Evolutionary conservation across 2,329 filamentous ascomycete genomes (phyloP).

Genomic region (Talaromyces atroroseus): DNA sequence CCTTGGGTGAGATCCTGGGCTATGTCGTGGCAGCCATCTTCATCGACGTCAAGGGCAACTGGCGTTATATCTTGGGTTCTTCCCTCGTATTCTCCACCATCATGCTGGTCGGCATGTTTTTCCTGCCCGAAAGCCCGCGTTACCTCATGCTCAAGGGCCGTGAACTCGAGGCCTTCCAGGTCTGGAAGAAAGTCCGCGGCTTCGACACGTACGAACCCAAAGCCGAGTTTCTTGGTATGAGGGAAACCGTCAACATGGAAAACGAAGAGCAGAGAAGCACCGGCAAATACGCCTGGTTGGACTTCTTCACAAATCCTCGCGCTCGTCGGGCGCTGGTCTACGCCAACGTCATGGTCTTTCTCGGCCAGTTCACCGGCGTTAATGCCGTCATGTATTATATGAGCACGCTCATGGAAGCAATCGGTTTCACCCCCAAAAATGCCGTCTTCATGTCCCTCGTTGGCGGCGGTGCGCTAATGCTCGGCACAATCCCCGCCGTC

Average conservation of each 20-base stretch:
- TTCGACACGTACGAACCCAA: constrained; percentile 51
- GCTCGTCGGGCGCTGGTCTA: constrained; percentile 62
- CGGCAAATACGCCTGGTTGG: constrained; percentile 62
- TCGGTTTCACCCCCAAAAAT: constrained; percentile 59
- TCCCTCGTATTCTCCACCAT: constrained; percentile 65
- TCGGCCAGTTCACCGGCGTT: constrained; percentile 66
- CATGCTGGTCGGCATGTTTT: constrained; percentile 57
- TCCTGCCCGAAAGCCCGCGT: constrained; percentile 25
- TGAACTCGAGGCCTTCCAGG: constrained; percentile 23
- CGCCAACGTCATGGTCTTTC: constrained; percentile 64
- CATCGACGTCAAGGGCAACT: constrained; percentile 62
- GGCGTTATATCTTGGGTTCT: constrained; percentile 68
- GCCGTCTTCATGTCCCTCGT: constrained; percentile 71
- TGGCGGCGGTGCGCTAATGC: constrained; percentile 60
- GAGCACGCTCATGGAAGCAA: constrained; percentile 60
- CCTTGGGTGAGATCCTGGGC: constrained; percentile 66
- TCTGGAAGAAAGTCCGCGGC: constrained; percentile 67
- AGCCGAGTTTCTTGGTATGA: constrained; percentile 70
- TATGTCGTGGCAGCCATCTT: constrained; percentile 71
- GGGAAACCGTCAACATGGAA: constrained; percentile 55
- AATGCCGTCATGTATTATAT: constrained; percentile 71
- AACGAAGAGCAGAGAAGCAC: constrained; percentile 48
- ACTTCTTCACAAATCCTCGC: constrained; percentile 66
- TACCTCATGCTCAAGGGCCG: constrained; percentile 24
- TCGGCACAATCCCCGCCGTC: constrained; percentile 64